Base-by-base conservation (phyloP, 441 rosid species). In the California macrophylla region DNA sequence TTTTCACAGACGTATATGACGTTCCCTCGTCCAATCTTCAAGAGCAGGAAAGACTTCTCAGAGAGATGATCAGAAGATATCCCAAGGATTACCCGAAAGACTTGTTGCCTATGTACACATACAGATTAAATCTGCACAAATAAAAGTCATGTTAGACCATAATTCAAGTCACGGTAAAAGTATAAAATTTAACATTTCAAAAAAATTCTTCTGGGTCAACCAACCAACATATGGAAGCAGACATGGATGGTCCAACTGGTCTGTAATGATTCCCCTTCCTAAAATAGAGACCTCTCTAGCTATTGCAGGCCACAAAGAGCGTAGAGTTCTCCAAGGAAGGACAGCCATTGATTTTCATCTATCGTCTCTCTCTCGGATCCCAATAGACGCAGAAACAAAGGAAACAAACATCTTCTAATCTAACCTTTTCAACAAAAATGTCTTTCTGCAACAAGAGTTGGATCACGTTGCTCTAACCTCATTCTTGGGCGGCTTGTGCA, bases 1-100 rank as follows among this genome's bases (percentile, higher is more conserved):
- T 90, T 76, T 88, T 88, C 71, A 38, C 77, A 13, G 92, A 90
- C 74, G 89, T 88, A 5, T 90, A 88, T 68, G 88, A 90, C 73
- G 77, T 75, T 66, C 76, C 72, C 1, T 78, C 96, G 4, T 65
- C 72, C 65, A 86, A 85, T 72, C 87, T 90, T 25, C 63, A 38
- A 2, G 90, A 85, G 36, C 92, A 90, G 77, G 92, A 88, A 77
- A 77, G 32, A 32, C 84, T 78, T 60, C 84, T 90, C 29, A 66
- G 79, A 69, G 85, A 80, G 66, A 74, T 76, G 36, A 42, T 90
- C 63, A 71, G 71, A 2, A 86, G 73, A 79, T 71, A 81, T 69
- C 84, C 86, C 24, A 66, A 75, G 65, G 86, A 84, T 45, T 86
- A 80, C 71, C 88, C 93, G 6, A 6, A 79, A 23, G 86, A 84